Base-by-base conservation (phyloP, 371 early-diverging fungal genomes). In the Choanephora cucurbitarum region DNA sequence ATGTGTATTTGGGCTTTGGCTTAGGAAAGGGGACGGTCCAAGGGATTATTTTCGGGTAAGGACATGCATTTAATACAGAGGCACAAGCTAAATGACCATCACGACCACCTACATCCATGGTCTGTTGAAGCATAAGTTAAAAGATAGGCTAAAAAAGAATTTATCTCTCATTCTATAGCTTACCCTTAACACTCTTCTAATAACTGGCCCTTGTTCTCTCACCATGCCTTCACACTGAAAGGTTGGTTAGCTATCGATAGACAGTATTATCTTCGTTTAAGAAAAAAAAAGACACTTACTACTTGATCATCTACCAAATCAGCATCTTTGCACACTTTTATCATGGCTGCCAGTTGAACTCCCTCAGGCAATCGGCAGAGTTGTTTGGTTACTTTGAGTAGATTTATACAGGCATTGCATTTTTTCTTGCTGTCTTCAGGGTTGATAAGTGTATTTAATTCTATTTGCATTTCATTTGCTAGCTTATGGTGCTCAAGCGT, bases 1-100 rank as follows among this genome's bases (percentile, higher is more conserved):
- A 55, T 17, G 55, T 44, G 21, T 64, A 55, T 37, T 45, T 53
- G 17, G 85, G 83, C 34, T 69, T 77, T 21, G 73, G 60, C 54
- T 79, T 80, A 2, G 85, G 83, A 62, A 85, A 85, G 0, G 58
- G 60, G 21, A 85, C 55, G 21, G 62, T 64, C 70, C 69, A 76
- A 1, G 51, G 55, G 31, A 69, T 62, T 21, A 74, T 28, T 28
- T 28, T 28, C 44, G 80, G 80, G 56, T 79, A 74, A 22, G 76
- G 74, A 49, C 80, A 79, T 52, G 77, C 60, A 56, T 72, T 70
- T 8, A 70, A 18, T 2, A 72, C 64, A 5, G 80, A 60, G 1
- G 77, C 80, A 56, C 80, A 79, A 39, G 67, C 23, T 3, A 76
- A 51, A 57, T 74, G 77, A 5, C 80, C 80, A 57, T 76, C 77